Evolutionary conservation across 306 rosid genomes (phyloP).

Genomic region (Castanospermum australe): DNA sequence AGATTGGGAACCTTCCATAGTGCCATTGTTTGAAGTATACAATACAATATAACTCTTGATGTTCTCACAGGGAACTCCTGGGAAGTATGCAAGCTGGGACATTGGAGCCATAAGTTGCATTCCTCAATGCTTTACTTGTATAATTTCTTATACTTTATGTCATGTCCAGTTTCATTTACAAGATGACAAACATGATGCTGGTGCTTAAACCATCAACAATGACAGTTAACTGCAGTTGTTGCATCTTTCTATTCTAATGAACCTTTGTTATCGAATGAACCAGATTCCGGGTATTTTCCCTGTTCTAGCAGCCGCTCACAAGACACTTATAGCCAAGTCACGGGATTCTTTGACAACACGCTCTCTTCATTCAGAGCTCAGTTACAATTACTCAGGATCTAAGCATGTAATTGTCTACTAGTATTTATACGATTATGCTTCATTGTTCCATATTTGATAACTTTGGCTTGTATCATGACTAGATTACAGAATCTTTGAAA

Average conservation of each 20-base stretch:
- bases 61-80: slow-evolving; percentile 71
- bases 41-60: slow-evolving; percentile 25
- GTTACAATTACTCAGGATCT: slow-evolving; percentile 86
- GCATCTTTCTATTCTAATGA: slow-evolving; percentile 32
- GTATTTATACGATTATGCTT: slow-evolving; percentile 2
- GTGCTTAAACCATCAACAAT: slow-evolving; percentile 10
- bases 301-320: slow-evolving; percentile 78
- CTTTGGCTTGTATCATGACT: slow-evolving; percentile 24
- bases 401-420: slow-evolving; percentile 62
- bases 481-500: slow-evolving; percentile 91
- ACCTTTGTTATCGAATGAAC: slow-evolving; percentile 24
- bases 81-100: slow-evolving; percentile 79
- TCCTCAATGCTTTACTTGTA: slow-evolving; percentile 87
- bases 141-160: slow-evolving; percentile 1
- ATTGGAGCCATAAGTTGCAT: slow-evolving; percentile 82
- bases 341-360: slow-evolving; percentile 78
- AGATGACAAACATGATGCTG: not conserved
- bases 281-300: slow-evolving; percentile 90
- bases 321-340: slow-evolving; percentile 70
- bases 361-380: slow-evolving; percentile 93
- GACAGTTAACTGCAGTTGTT: not conserved
- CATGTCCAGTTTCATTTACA: slow-evolving; percentile 12
- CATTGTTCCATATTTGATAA: slow-evolving; percentile 31
- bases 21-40: too few species aligned
- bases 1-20: too few species aligned